Evolutionary conservation across 2,329 filamentous ascomycete species (phyloP), one percentile per base, ranked within the genome.

Genomic region (Raffaelea albimanens): DNA sequence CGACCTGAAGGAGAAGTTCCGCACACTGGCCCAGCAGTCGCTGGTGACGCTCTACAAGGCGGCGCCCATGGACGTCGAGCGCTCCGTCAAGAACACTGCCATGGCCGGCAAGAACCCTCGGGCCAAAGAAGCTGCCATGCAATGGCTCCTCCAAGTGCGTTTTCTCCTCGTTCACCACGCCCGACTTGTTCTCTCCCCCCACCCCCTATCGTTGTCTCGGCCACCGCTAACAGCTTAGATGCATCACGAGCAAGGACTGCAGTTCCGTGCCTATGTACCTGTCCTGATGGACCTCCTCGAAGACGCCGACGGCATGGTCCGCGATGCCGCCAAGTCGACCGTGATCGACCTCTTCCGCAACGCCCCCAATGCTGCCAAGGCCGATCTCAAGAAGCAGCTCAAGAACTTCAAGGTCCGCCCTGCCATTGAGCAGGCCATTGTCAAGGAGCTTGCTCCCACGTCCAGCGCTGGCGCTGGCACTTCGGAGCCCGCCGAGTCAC

Each of bases 341-440:
- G 82, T 96, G 43, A 85, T 96, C 50, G 86, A 93, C 53, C 75
- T 97, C 29, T 96, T 96, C 67, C 78, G 85, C 54, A 81, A 79
- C 58, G 89, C 88, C 1, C 85, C 89, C 16, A 83, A 85, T 54
- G 74, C 82, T 48, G 91, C 90, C 44, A 95, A 95, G 63, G 85
- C 85, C 2, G 90, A 96, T 59, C 70, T 97, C 31, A 93, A 93
- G 68, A 85, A 80, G 60, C 88, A 95, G 65, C 72, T 97, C 50
- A 83, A 85, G 61, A 82, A 80, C 58, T 85, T 86, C 63, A 88
- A 88, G 58, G 87, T 97, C 44, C 80, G 91, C 40, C 87, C 88
- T 52, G 84, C 87, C 14, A 96, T 95, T 58, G 84, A 87, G 52
- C 78, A 82, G 48, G 83, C 85, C 53, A 93, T 97, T 52, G 75